Evolutionary conservation across 2,329 filamentous ascomycete genomes (phyloP), one percentile per base, ranked within the genome.

Genomic region (Coniosporium tulheliwenetii): DNA sequence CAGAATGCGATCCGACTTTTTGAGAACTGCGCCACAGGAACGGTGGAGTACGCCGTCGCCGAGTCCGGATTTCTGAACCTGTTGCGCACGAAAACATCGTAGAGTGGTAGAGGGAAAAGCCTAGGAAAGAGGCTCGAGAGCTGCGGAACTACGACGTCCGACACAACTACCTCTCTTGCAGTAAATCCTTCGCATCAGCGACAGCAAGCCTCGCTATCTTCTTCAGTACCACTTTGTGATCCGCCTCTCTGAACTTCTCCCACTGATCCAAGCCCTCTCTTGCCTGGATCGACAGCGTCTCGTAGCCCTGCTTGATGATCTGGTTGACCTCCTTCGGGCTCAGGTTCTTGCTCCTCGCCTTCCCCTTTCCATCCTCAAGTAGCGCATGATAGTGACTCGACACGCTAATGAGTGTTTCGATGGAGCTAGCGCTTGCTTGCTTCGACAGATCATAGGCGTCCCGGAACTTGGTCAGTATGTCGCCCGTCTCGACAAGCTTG

Each of bases 231-330:
- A 71, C 73, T 62, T 85, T 81, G 66, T 86, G 80, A 48, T 94
- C 85, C 2, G 81, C 82, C 65, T 96, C 91, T 10, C 89, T 70
- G 58, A 84, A 96, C 55, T 71, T 75, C 48, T 85, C 83, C 84
- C 85, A 93, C 32, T 78, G 76, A 57, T 89, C 87, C 49, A 93
- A 59, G 0, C 84, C 87, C 55, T 93, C 87, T 52, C 80, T 85
- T 0, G 85, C 78, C 60, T 93, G 84, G 41, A 98, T 93, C 47
- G 82, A 89, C 52, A 98, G 62, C 31, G 87, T 94, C 60, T 96
- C 89, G 54, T 96, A 96, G 0, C 91, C 91, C 58, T 93, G 82
- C 64, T 93, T 93, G 60, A 98, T 96, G 26, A 95, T 83, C 48
- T 83, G 81, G 35, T 81, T 80, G 33, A 98, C 86, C 57, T 95